These are phyloP conservation scores for Populus nigra DNA, from an alignment of 345 rosid genomes.

Conservation along the genomic window DNA sequence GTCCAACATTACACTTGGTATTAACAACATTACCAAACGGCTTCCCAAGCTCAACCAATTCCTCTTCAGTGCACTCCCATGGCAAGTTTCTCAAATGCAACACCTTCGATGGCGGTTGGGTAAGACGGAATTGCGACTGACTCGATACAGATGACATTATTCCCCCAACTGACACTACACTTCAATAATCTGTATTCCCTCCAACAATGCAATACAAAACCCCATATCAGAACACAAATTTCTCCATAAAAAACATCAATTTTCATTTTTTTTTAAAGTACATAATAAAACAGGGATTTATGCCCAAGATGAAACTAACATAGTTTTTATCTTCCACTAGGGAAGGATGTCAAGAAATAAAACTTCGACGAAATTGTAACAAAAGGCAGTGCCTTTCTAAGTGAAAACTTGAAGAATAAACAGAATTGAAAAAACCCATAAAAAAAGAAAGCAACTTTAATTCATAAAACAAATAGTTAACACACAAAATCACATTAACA, in stretches of 20 bases:
- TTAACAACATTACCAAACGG: conserved; percentile 94
- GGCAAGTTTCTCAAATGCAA: conserved; percentile 97
- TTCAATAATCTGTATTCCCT: neutral
- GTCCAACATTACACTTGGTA: conserved; percentile 99
- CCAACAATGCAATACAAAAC: neutral
- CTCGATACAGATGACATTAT: conserved; percentile 97
- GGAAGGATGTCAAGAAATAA: neutral
- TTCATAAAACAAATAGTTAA: neutral
- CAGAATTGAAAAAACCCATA: neutral
- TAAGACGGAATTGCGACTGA: conserved; percentile 97
- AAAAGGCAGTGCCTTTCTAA: neutral
- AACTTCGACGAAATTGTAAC: neutral
- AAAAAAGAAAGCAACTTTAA: neutral
- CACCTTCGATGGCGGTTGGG: conserved; percentile 98
- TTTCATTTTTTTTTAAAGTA: neutral
- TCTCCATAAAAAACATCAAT: neutral
- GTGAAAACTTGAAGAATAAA: neutral
- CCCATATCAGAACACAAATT: neutral
- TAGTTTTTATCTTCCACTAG: neutral
- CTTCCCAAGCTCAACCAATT: conserved; percentile 88
- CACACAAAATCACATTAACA: neutral
- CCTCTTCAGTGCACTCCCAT: conserved; percentile 99
- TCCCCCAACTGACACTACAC: conserved; percentile 15
- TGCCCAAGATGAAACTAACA: neutral
- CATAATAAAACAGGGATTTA: neutral